phyloP scores from a whole-genome alignment of 345 rosid genomes.

The Streptanthus diversifolius region DNA sequence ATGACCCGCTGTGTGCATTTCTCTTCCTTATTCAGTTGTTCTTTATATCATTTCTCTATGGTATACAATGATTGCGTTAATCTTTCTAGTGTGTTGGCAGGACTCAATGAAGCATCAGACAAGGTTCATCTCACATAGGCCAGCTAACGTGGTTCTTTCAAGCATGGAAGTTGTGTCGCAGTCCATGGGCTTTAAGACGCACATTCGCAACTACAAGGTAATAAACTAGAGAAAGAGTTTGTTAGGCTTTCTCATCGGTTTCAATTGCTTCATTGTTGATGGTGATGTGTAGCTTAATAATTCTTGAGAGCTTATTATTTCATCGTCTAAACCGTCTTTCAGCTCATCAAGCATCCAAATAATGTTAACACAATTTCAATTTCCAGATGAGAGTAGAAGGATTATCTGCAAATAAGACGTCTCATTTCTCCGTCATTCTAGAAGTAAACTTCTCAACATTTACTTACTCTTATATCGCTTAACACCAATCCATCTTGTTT shows the following conservation, averaged over 20 bases:
- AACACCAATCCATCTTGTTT: not conserved
- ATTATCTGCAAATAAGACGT: conserved; percentile 56
- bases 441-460: conserved; percentile 47
- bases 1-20: not conserved
- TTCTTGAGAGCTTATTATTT: not conserved
- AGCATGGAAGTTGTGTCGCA: conserved; percentile 99
- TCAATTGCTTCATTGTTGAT: not conserved
- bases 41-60: conserved; percentile 2
- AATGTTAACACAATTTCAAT: not conserved
- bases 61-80: not conserved
- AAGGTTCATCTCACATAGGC: conserved; percentile 77
- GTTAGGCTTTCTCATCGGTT: not conserved
- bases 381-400: conserved; percentile 98
- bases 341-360: not conserved
- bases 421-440: conserved; percentile 71
- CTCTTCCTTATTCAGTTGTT: not conserved
- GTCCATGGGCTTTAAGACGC: conserved; percentile 97
- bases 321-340: not conserved
- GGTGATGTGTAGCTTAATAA: not conserved
- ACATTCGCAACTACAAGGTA: conserved; percentile 92
- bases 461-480: not conserved
- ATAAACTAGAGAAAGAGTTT: conserved; percentile 14
- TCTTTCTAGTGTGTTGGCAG: conserved; percentile 39
- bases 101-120: conserved; percentile 79
- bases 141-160: conserved; percentile 80